These are phyloP conservation scores for Hortaea werneckii DNA, from an alignment of 2,329 filamentous ascomycete genomes.

Conservation along the genomic window DNA sequence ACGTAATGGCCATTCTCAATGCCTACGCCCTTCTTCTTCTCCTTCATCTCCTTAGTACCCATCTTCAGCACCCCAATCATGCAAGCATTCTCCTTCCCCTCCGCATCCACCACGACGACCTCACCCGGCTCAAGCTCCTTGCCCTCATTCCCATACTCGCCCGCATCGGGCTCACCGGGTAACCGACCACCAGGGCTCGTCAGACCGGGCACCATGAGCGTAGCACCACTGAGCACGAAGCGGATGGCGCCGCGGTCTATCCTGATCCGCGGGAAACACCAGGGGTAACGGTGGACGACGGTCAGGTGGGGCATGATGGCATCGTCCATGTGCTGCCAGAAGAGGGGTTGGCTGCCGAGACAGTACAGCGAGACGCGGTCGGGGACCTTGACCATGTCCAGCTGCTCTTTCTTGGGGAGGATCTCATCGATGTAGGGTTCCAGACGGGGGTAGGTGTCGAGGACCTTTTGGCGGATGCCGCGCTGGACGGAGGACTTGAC, in stretches of 20 bases:
- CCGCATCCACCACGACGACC: constrained; percentile 79
- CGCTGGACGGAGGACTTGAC: constrained; percentile 95
- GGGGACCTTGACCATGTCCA: constrained; percentile 86
- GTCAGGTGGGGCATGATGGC: constrained; percentile 77
- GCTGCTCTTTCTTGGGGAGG: constrained; percentile 84
- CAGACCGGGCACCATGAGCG: constrained; percentile 90
- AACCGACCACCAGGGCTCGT: constrained; percentile 74
- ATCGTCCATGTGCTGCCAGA: constrained; percentile 77
- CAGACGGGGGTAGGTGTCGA: constrained; percentile 77
- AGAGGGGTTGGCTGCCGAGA: constrained; percentile 66
- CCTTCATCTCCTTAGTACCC: constrained; percentile 85
- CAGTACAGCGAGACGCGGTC: constrained; percentile 86
- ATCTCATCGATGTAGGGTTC: constrained; percentile 85
- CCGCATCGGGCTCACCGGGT: constrained; percentile 44
- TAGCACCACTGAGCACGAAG: constrained; percentile 86
- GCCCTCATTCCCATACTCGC: constrained; percentile 37
- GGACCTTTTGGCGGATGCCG: constrained; percentile 68
- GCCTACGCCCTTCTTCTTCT: constrained; percentile 85
- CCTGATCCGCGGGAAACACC: constrained; percentile 70
- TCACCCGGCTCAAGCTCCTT: constrained; percentile 70
- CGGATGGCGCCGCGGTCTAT: constrained; percentile 95
- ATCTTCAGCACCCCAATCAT: constrained; percentile 75
- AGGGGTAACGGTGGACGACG: constrained; percentile 82
- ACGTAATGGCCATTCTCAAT: constrained; percentile 90
- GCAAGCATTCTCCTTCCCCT: constrained; percentile 88